phyloP scores from a whole-genome alignment of 164 flowering plant genomes.

The Cinnamomum micranthum region DNA sequence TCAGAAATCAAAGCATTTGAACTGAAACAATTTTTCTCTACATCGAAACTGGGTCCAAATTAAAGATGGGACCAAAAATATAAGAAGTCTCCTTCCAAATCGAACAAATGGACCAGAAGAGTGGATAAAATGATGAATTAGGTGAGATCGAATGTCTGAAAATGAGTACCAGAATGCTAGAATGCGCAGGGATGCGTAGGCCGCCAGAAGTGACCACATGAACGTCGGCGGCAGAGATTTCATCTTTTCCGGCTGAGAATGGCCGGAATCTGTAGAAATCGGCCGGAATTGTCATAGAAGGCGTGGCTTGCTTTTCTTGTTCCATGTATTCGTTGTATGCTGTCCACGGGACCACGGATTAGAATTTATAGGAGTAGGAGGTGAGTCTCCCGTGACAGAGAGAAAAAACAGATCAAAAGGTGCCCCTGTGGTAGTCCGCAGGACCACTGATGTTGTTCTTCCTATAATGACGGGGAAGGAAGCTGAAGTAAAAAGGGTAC shows the following conservation, averaged over 20 bases:
- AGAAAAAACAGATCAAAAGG: background rate
- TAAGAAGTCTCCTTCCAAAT: too few relatives aligned
- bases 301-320: background rate
- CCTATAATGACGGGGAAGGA: background rate
- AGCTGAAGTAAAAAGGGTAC: too few relatives aligned
- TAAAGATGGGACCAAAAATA: background rate
- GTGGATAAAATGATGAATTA: background rate
- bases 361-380: background rate
- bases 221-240: conserved; percentile 10
- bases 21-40: background rate
- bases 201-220: conserved; percentile 24
- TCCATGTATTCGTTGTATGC: background rate
- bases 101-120: background rate
- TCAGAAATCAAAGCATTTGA: too few relatives aligned
- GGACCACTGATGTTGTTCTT: background rate
- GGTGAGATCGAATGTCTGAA: background rate
- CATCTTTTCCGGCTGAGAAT: conserved; percentile 1
- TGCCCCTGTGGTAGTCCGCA: background rate
- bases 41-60: background rate
- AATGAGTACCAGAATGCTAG: conserved; percentile 19
- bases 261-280: background rate
- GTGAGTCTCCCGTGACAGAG: background rate
- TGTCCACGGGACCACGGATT: background rate
- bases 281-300: background rate
- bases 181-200: conserved; percentile 20